Base-by-base conservation (phyloP, 345 rosid genomes). In the Eucalyptus pumila region DNA sequence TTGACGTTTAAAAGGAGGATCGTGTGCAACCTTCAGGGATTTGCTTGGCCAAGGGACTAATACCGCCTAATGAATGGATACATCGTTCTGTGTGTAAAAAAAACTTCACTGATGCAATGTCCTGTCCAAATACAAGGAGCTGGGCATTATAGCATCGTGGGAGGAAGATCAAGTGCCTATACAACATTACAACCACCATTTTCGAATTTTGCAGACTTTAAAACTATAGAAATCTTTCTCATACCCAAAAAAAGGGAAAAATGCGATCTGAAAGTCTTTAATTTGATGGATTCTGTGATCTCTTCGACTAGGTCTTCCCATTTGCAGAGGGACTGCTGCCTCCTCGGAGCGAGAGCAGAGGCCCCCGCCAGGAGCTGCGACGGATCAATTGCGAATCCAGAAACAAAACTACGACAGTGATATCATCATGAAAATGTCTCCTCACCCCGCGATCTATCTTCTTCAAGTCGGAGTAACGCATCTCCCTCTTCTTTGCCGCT, bases 351-450 rank as follows among this genome's bases (percentile, higher is more conserved):
- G 99, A 98, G 81, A 95, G 90, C 86, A 91, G 88, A 37, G 97
- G 94, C 32, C 93, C 96, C 14, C 80, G 90, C 45, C 67, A 67
- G 87, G 89, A 92, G 92, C 92, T 81, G 76, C 94, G 95, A 76
- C 94, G 91, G 86, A 94, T 91, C 89, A 93, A 67, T 92, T 90
- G 93, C 11, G 96, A 83, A 87, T 98, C 98, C 4, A 97, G 95
- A 92, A 94, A 97, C 91, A 98, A 92, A 81, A 98, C 97, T 85
- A 96, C 91, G 7, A 98, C 97, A 2, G 98, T 97, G 49, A 97
- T 98, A 87, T 98, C 99, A 24, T 97, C 99, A 32, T 98, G 99
- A 89, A 98, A 98, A 90, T 98, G 99, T 90, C 99, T 94, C 92
- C 99, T 96, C 92, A 97, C 97, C 24, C 99, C 98, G 27, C 95